Evolutionary conservation across 2,329 filamentous ascomycete species (phyloP).

Genomic region (Teratosphaeria epicoccoides): DNA sequence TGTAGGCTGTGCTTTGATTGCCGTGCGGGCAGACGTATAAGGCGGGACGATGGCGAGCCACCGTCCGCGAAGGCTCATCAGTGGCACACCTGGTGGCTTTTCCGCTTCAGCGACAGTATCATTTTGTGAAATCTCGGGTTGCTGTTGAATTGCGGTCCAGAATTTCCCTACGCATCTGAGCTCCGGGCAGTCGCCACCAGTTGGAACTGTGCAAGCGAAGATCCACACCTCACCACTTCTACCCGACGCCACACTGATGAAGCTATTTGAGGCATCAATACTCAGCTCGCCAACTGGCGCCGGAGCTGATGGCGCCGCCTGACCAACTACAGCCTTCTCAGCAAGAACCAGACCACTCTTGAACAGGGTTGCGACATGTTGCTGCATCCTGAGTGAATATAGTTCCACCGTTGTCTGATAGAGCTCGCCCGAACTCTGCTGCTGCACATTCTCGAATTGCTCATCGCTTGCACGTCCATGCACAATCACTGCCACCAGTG

Average conservation of each 20-base stretch:
- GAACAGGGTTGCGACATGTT: slow-evolving; percentile 62
- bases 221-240: slow-evolving; percentile 80
- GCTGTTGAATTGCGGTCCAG: slow-evolving; percentile 62
- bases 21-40: slow-evolving; percentile 55
- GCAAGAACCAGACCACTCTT: slow-evolving; percentile 49
- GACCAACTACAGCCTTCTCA: slow-evolving; percentile 15
- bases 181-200: slow-evolving; percentile 13
- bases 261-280: slow-evolving; percentile 61
- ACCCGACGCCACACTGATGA: slow-evolving; percentile 66
- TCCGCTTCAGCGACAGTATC: slow-evolving; percentile 17
- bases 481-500: slow-evolving; percentile 67
- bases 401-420: slow-evolving; percentile 86
- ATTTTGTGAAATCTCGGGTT: slow-evolving; percentile 6
- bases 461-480: slow-evolving; percentile 61
- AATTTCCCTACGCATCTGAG: slow-evolving; percentile 73
- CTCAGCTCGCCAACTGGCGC: slow-evolving; percentile 61
- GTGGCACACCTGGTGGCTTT: slow-evolving; percentile 37
- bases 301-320: slow-evolving; percentile 34
- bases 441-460: slow-evolving; percentile 16
- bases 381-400: slow-evolving; percentile 70
- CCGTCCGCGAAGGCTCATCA: slow-evolving; percentile 58
- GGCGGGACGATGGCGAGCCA: slow-evolving; percentile 73
- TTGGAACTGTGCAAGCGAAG: slow-evolving; percentile 35
- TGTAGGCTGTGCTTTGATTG: slow-evolving; percentile 56
- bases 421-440: slow-evolving; percentile 20